Evolutionary conservation across 2,329 filamentous ascomycete species (phyloP), one percentile per base, ranked within the genome.

Genomic region (Celoporthe dispersa): DNA sequence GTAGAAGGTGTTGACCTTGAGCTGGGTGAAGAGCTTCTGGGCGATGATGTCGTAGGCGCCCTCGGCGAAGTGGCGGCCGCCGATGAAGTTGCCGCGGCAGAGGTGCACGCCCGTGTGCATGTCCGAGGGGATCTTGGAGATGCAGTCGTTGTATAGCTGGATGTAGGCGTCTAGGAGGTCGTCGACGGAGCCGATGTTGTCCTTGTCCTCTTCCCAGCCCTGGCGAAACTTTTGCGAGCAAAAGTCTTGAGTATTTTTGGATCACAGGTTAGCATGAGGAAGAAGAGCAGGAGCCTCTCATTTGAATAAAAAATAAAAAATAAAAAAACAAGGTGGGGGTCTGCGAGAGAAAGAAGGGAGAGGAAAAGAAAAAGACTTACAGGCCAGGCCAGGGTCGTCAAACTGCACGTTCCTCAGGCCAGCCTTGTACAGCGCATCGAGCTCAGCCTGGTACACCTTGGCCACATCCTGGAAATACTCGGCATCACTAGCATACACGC

Each of bases 91-190:
- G 64, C 86, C 86, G 11, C 86, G 86, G 84, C 92, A 94, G 66
- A 94, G 83, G 77, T 94, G 92, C 22, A 94, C 90, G 61, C 92
- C 92, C 2, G 92, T 86, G 79, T 94, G 91, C 84, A 94, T 87
- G 77, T 94, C 91, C 2, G 83, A 78, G 0, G 91, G 91, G 0
- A 88, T 81, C 75, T 87, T 86, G 75, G 84, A 82, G 76, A 93
- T 84, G 75, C 85, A 88, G 79, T 92, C 89, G 78, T 94, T 94
- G 84, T 94, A 94, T 73, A 93, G 87, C 72, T 86, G 84, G 78
- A 94, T 91, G 80, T 94, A 94, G 37, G 90, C 87, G 74, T 93
- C 90, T 31, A 94, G 86, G 60, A 93, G 88, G 74, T 90, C 88
- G 63, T 92, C 91, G 8, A 91, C 87, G 1, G 87, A 87, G 78